Percentiles rank a stretch among this genome's conserved stretches.
Conservation (phyloP, 2,329 filamentous ascomycete genomes). For the Trichoderma simmonsii region DNA sequence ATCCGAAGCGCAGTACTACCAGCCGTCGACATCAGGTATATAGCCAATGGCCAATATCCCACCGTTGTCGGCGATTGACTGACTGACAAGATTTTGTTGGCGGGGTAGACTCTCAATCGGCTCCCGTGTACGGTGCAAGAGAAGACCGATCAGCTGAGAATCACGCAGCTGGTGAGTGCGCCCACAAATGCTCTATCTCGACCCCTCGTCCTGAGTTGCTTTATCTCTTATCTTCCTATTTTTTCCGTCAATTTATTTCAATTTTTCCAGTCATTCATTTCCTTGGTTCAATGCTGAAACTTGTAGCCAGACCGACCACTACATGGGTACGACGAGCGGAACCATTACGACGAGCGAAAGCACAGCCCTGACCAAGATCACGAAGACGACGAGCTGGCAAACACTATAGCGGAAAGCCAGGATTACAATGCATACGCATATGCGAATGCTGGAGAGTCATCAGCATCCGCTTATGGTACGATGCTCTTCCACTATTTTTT, state of each 20-base stretch:
- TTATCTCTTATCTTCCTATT: neutral
- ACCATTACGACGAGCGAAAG: constrained; percentile 5
- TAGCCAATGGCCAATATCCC: neutral
- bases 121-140: neutral
- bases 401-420: constrained; percentile 22
- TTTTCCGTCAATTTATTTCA: neutral
- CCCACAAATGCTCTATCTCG: neutral
- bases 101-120: constrained; percentile 7
- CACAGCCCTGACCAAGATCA: constrained; percentile 18
- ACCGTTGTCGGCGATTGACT: neutral
- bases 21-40: constrained; percentile 17
- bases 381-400: constrained; percentile 22
- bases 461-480: constrained; percentile 24
- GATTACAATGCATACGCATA: constrained; percentile 22
- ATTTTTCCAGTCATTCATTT: neutral
- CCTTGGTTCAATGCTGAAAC: neutral
- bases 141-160: constrained; percentile 4
- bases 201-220: neutral
- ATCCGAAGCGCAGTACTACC: constrained; percentile 14
- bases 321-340: neutral
- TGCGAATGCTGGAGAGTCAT: constrained; percentile 19
- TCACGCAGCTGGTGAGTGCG: constrained; percentile 14
- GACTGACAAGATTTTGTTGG: constrained; percentile 13
- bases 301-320: neutral
- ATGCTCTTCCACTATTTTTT: neutral